Base-by-base conservation (phyloP, 495 filamentous ascomycete species). In the Lichenothelia convexa region DNA sequence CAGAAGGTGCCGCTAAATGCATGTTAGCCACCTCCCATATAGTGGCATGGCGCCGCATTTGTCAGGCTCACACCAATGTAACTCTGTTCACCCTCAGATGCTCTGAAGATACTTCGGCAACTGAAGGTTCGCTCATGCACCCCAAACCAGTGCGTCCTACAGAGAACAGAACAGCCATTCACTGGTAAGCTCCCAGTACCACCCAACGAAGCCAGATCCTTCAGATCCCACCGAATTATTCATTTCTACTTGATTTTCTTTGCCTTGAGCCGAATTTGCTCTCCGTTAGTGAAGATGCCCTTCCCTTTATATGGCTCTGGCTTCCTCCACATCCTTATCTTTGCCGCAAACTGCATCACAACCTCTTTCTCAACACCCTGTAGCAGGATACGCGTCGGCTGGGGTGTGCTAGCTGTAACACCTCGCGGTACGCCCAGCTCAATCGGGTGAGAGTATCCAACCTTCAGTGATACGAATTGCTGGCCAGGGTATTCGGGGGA, bases 291-390 rank as follows among this genome's bases (percentile, higher is more conserved):
- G 48, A 95, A 97, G 44, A 97, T 94, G 50, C 89, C 89, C 73
- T 97, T 94, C 36, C 89, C 89, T 73, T 97, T 97, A 60, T 95
- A 97, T 34, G 91, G 89, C 59, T 97, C 89, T 26, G 89, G 89
- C 42, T 63, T 66, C 56, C 91, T 74, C 89, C 89, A 97, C 50
- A 60, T 69, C 39, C 82, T 62, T 41, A 97, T 87, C 50, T 73
- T 65, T 2, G 91, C 87, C 17, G 89, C 91, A 54, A 94, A 93
- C 44, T 78, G 68, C 61, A 80, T 87, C 42, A 97, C 73, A 30
- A 75, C 64, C 45, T 85, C 70, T 61, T 80, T 86, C 54, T 95
- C 72, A 12, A 71, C 61, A 18, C 89, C 80, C 62, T 97, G 84
- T 32, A 97, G 60, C 39, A 97, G 57, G 36, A 97, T 86, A 39